phyloP scores from a whole-genome alignment of 768 basidiomycete species.

The Pleurotus ostreatus region DNA sequence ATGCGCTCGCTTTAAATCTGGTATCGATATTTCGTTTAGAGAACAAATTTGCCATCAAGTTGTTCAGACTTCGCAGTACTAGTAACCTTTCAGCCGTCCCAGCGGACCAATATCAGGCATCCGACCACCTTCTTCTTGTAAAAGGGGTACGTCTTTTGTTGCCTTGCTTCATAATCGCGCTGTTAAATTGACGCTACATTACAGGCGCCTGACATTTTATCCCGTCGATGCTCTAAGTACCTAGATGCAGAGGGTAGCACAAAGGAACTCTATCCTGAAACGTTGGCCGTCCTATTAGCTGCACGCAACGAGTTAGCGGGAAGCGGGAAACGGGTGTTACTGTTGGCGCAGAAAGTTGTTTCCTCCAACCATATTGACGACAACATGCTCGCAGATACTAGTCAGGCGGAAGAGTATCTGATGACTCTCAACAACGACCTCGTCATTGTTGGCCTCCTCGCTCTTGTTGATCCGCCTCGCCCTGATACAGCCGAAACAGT shows the following conservation, averaged over 20 bases:
- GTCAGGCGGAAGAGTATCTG: slow-evolving; percentile 40
- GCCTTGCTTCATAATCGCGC: slow-evolving; percentile 9
- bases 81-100: background rate
- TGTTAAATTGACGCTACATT: slow-evolving; percentile 16
- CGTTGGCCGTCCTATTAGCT: slow-evolving; percentile 24
- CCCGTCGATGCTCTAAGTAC: slow-evolving; percentile 35
- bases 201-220: slow-evolving; percentile 48
- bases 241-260: slow-evolving; percentile 31
- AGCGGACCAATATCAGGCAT: slow-evolving; percentile 15
- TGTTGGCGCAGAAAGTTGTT: slow-evolving; percentile 46
- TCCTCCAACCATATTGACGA: slow-evolving; percentile 26
- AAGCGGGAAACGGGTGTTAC: slow-evolving; percentile 58
- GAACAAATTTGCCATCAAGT: slow-evolving; percentile 54
- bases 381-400: slow-evolving; percentile 18
- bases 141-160: slow-evolving; percentile 28
- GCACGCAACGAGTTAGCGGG: slow-evolving; percentile 46
- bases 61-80: slow-evolving; percentile 19
- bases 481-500: slow-evolving; percentile 51
- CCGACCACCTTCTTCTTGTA: slow-evolving; percentile 29
- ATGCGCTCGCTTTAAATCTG: background rate
- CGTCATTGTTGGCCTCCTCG: slow-evolving; percentile 55
- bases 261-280: slow-evolving; percentile 25
- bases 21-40: slow-evolving; percentile 12
- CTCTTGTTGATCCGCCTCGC: slow-evolving; percentile 56
- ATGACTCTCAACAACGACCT: slow-evolving; percentile 40